Evolutionary conservation across 2,329 filamentous ascomycete species (phyloP), one percentile per base, ranked within the genome.

Genomic region (Lomentospora prolificans): DNA sequence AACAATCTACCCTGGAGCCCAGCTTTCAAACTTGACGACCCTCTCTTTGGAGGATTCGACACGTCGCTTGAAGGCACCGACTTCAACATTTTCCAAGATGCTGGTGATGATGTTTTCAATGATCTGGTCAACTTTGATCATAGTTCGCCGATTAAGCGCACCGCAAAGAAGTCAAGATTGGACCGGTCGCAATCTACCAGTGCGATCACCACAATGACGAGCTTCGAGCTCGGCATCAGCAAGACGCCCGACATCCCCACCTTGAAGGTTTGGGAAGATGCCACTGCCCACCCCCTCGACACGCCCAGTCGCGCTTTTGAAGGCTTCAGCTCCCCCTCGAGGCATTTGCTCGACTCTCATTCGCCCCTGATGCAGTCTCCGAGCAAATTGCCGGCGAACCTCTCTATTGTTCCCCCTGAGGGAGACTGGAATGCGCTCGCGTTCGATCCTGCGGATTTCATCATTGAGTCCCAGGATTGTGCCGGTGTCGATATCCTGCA

Each of bases 401-500:
- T 71, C 50, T 57, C 69, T 6, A 67, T 71, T 25, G 64, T 71
- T 55, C 63, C 66, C 9, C 61, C 68, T 14, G 69, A 75, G 27
- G 67, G 69, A 27, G 74, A 71, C 53, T 74, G 71, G 68, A 63
- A 67, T 10, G 59, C 63, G 5, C 60, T 71, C 19, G 62, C 65
- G 33, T 64, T 71, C 27, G 69, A 71, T 52, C 51, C 65, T 5
- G 64, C 67, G 12, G 75, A 79, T 4, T 75, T 74, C 61, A 65
- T 66, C 39, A 63, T 65, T 1, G 62, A 74, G 48, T 76, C 80
- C 6, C 78, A 81, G 12, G 82, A 85, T 46, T 75, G 74, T 58
- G 70, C 78, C 12, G 81, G 79, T 1, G 77, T 90, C 53, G 87
- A 90, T 63, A 85, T 90, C 60, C 77, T 87, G 50, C 84, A 88